These are phyloP conservation scores for Monosporozyma yasuniensis DNA, from an alignment of 805 yeast genomes.

Conservation along the genomic window DNA sequence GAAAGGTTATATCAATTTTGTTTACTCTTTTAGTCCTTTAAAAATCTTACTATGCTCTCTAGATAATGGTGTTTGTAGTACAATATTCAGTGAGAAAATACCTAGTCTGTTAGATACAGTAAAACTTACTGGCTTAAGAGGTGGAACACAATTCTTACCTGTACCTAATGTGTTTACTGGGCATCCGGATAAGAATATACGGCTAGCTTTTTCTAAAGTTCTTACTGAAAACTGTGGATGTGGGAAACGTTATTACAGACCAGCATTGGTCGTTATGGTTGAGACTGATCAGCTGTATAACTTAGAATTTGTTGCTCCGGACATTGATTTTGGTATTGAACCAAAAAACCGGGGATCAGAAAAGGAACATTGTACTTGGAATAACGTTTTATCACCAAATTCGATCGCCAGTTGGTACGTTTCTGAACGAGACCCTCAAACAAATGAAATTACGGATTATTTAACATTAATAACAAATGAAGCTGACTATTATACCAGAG, in stretches of 20 bases:
- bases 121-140: constrained; percentile 6
- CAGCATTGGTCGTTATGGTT: constrained; percentile 7
- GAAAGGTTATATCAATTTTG: constrained; percentile 10
- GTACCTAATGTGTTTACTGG: constrained; percentile 8
- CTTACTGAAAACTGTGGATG: constrained; percentile 8
- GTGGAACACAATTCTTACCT: constrained; percentile 12
- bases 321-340: constrained; percentile 7
- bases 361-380: constrained; percentile 5
- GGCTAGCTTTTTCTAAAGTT: constrained; percentile 10
- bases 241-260: constrained; percentile 7
- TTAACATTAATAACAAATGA: constrained; percentile 34
- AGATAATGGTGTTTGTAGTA: constrained; percentile 10
- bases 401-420: constrained; percentile 20
- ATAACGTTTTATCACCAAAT: constrained; percentile 9
- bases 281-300: constrained; percentile 8
- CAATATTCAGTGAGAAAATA: constrained; percentile 7
- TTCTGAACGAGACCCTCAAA: constrained; percentile 8
- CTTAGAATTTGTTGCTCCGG: constrained; percentile 9
- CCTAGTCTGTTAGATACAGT: constrained; percentile 3
- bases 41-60: constrained; percentile 11
- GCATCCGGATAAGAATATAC: constrained; percentile 6
- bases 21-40: constrained; percentile 10
- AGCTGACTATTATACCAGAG: constrained; percentile 29
- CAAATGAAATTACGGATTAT: constrained; percentile 25
- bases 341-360: constrained; percentile 6